Conservation (phyloP, 208 protist genomes). For the Leishmania gerbilli region DNA sequence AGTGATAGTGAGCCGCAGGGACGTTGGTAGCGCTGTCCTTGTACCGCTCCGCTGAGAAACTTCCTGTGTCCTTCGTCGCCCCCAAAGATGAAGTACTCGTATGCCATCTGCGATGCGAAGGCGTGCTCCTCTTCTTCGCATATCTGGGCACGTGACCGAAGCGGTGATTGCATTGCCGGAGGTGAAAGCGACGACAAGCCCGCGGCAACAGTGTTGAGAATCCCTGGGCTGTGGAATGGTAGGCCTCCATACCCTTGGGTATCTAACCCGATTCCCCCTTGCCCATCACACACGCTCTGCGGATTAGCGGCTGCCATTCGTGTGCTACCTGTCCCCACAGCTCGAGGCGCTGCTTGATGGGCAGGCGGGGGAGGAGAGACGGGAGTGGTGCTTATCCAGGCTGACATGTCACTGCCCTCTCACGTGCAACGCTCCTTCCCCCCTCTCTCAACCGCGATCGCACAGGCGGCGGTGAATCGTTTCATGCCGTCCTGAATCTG, state of each 20-base stretch:
- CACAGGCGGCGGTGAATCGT: conserved; percentile 2
- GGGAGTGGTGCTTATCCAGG: conserved; percentile 85
- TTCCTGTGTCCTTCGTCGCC: neutral
- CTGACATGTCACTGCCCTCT: conserved; percentile 27
- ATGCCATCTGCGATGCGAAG: neutral
- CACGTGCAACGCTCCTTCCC: conserved; percentile 10
- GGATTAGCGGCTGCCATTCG: conserved; percentile 49
- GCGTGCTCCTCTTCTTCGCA: neutral
- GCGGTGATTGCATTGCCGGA: neutral
- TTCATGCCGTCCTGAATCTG: conserved; percentile 41
- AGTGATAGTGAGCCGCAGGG: neutral
- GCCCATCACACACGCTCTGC: conserved; percentile 39
- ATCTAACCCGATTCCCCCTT: conserved; percentile 49
- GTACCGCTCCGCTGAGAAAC: neutral
- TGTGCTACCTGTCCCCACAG: conserved; percentile 37
- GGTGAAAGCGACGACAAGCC: neutral
- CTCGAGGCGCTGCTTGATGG: conserved; percentile 54
- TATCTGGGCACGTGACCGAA: neutral
- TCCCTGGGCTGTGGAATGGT: conserved; percentile 90
- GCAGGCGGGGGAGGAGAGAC: neutral
- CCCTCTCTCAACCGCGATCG: conserved; percentile 66
- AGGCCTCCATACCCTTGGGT: conserved; percentile 87
- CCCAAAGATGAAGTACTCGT: neutral
- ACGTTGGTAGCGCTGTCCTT: neutral
- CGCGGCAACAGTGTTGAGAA: conserved; percentile 47